Base-by-base conservation (phyloP, 1,284 basidiomycete genomes). In the Takashimella tepidaria region DNA sequence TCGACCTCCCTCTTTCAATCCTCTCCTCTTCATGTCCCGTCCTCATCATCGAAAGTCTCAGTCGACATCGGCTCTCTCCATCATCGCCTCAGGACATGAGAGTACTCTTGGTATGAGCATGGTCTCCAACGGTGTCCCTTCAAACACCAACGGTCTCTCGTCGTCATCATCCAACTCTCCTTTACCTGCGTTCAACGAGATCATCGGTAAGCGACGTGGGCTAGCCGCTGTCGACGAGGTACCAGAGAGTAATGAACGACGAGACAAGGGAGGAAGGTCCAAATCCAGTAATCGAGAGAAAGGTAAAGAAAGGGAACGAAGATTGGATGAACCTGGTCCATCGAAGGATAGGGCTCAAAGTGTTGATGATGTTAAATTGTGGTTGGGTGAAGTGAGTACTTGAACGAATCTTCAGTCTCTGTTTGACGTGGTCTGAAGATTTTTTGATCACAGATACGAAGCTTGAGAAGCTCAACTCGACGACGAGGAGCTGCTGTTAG, bases 41-140 rank as follows among this genome's bases (percentile, higher is more conserved):
- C 10, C 10, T 16, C 31, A 37, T 16, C 70, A 72, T 51, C 53
- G 67, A 24, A 72, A 72, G 53, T 66, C 66, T 1, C 66, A 67
- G 26, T 70, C 68, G 6, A 67, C 68, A 1, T 69, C 67, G 11
- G 66, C 65, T 0, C 45, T 69, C 3, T 46, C 61, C 13, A 48
- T 62, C 16, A 58, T 69, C n/a, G 64, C 59, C 10, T 41, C 12
- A 19, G 48, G 44, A 40, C 44, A 41, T 24, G 31, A 46, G 44
- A 31, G 41, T 13, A 16, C 10, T 37, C 8, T 37, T 16, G 31
- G 24, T n/a, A 12, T 42, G 21, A 19, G 41, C 49, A 3, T 41
- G 45, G 3, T n/a, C 49, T n/a, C 26, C 21, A 20, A 24, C 47
- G 23, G 45, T 47, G 11, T 37, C 46, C 21, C n/a, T n/a, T n/a